phyloP scores from a whole-genome alignment of 176 grass and related monocot species.

The Avena insularis region DNA sequence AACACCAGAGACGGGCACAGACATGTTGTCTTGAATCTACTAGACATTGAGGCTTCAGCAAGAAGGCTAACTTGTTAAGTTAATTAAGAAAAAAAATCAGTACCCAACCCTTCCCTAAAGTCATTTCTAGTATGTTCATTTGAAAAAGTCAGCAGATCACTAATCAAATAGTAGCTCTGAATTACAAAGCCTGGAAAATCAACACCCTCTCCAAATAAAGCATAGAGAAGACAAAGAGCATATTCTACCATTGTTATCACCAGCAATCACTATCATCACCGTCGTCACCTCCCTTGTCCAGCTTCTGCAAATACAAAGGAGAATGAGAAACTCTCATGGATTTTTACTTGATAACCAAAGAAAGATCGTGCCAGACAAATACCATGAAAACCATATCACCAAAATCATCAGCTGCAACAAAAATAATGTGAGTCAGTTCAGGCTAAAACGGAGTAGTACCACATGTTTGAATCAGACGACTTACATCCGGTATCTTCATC shows the following conservation, averaged over 20 bases:
- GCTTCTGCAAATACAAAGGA: slow-evolving; percentile 63
- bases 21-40: not conserved
- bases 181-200: not conserved
- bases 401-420: slow-evolving; percentile 62
- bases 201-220: not conserved
- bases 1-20: not conserved
- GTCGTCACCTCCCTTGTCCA: slow-evolving; percentile 68
- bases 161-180: not conserved
- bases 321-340: slow-evolving; percentile 12
- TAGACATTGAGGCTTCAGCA: not conserved
- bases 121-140: not conserved
- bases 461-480: slow-evolving; percentile 22
- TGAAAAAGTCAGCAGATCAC: not conserved
- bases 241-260: slow-evolving; percentile 47
- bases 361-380: not conserved
- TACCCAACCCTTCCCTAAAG: not conserved
- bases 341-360: not conserved
- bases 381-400: slow-evolving; percentile 86
- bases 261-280: slow-evolving; percentile 46
- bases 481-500: slow-evolving; percentile 77
- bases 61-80: not conserved
- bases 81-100: not conserved
- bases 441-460: not conserved
- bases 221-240: not conserved
- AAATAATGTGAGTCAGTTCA: not conserved